Evolutionary conservation across 2,329 filamentous ascomycete species (phyloP), one percentile per base, ranked within the genome.

Genomic region (Cercospora sesami): DNA sequence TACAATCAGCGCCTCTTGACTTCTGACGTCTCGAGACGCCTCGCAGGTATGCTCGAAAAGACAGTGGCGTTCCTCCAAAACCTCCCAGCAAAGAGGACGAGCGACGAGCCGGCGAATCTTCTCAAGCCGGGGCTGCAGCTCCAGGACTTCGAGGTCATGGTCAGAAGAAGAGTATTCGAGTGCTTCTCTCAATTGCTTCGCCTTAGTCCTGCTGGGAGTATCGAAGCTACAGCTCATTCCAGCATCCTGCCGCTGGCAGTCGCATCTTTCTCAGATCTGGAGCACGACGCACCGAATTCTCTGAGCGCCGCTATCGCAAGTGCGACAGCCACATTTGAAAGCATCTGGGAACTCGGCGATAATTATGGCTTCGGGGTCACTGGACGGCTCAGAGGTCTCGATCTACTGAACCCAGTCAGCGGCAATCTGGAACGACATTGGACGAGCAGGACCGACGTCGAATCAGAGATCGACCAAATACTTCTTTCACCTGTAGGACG

Each of bases 361-460:
- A 98, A 98, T 76, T 94, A 90, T 74, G 94, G 94, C 0, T 98
- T 97, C 79, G 95, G 96, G 2, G 90, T 99, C 16, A 96, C 92
- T 9, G 92, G 94, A 1, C 83, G 98, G 23, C 89, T 96, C 1
- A 86, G 87, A 23, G 92, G 93, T 0, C 93, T 95, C 76, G 87
- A 90, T 63, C 84, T 93, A 18, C 78, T 86, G 89, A 68, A 86
- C 92, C 59, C 88, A 86, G 73, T 87, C 85, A 28, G 84, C 94
- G 66, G 89, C 89, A 14, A 91, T 45, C 33, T 92, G 30, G 90
- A 82, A 18, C 62, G 70, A 57, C 75, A 78, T 61, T 78, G 78
- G 78, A 73, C 75, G 12, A 75, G 71, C 31, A 73, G 86, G 64
- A 83, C 83, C 59, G 88, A 87, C 14, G 83, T 89, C 0, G 90